A percentile compares a stretch with the other conserved stretches of the same genome.
phyloP scores from a whole-genome alignment of 2,329 filamentous ascomycete species.

The Claviceps quebecensis region DNA sequence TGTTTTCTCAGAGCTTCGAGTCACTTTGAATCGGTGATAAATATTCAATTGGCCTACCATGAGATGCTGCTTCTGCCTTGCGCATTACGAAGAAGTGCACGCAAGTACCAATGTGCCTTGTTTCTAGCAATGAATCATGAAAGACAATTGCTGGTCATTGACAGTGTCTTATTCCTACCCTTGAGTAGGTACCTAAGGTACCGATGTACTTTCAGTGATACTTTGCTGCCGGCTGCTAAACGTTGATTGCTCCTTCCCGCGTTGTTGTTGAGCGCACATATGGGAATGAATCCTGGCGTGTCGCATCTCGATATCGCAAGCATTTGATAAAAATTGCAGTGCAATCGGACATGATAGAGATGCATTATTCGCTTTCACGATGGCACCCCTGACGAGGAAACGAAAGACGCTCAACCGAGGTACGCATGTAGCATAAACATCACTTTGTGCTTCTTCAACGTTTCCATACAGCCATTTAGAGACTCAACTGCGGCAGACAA shows the following conservation, averaged over 20 bases:
- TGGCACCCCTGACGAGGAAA: constrained; percentile 16
- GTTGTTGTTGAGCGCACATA: too few species aligned
- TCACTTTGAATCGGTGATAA: constrained; percentile 2
- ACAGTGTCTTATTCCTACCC: too few species aligned
- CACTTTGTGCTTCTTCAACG: background rate
- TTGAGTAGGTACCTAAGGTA: too few species aligned
- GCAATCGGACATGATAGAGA: background rate
- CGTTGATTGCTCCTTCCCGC: constrained; percentile 1
- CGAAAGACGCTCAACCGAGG: constrained; percentile 13
- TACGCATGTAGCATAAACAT: constrained; percentile 2
- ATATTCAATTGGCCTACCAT: background rate
- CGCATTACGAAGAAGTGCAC: too few species aligned
- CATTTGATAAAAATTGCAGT: background rate
- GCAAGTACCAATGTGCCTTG: too few species aligned
- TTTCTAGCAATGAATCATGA: too few species aligned
- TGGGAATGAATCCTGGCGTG: background rate
- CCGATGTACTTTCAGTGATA: too few species aligned
- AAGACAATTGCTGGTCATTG: too few species aligned
- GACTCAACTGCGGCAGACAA: background rate
- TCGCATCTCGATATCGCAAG: background rate
- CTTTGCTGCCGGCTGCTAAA: background rate
- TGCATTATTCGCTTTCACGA: constrained; percentile 3
- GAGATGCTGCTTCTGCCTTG: too few species aligned
- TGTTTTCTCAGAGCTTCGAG: background rate
- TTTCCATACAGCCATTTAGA: background rate